Evolutionary conservation across 2,329 filamentous ascomycete genomes (phyloP), one percentile per base, ranked within the genome.

Genomic region (Onygenales sp.): DNA sequence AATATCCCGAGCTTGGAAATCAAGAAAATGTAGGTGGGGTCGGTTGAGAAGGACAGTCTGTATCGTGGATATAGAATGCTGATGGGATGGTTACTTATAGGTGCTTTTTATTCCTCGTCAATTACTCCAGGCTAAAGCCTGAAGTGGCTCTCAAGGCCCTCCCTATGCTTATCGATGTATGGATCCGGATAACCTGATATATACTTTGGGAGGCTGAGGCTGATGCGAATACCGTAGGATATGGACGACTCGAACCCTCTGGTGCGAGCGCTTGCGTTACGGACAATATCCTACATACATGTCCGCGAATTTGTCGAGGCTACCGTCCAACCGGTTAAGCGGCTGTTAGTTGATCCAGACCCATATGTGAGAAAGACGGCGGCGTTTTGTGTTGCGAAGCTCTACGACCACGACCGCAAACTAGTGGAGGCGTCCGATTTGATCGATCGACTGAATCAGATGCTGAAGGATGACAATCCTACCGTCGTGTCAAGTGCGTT

Each of bases 311-410:
- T 94, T 66, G 90, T 97, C 63, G 88, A 95, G 71, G 87, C 89
- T 10, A 94, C 90, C 0, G 83, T 96, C 4, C 84, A 86, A 9
- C 83, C 93, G 33, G 82, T 95, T 53, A 94, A 92, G 72, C 80
- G 81, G 51, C 78, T 96, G 49, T 81, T 98, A 58, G 83, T 84
- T 66, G 93, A 98, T 66, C 68, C 82, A 43, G 93, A 98, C 67
- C 92, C 93, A 2, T 98, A 98, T 67, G 93, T 98, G 31, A 89
- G 93, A 60, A 98, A 98, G 72, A 97, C 93, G 2, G 92, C 93
- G 2, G 91, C 92, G 2, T 95, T 94, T 69, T 94, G 88, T 63
- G 93, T 98, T 43, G 92, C 93, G 35, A 98, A 98, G 73, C 80
- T 98, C 43, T 98, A 98, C 72, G 93, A 98, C 65, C 93, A 98